phyloP scores from a whole-genome alignment of 352 stramenopile species.

The Globisporangium cylindrosporum region DNA sequence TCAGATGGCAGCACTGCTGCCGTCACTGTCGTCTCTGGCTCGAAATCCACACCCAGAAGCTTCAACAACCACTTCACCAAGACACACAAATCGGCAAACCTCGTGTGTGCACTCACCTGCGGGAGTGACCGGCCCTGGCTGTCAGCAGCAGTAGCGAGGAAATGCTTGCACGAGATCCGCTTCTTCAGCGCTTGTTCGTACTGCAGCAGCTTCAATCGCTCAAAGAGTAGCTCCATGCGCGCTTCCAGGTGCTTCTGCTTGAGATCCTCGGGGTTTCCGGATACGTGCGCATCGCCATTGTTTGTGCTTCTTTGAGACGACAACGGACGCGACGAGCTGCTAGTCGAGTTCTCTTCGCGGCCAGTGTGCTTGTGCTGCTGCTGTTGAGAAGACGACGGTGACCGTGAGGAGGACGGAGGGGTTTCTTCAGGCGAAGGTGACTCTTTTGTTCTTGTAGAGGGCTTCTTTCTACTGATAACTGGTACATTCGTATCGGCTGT shows the following conservation, averaged over 20 bases:
- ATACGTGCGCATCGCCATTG: constrained; percentile 4
- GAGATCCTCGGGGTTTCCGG: constrained; percentile 24
- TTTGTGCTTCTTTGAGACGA: constrained; percentile 30
- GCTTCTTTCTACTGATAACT: constrained; percentile 1
- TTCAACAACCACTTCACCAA: constrained; percentile 47
- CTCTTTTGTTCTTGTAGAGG: constrained; percentile 1
- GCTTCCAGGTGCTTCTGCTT: constrained; percentile 32
- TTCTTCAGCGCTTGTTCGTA: constrained; percentile 42
- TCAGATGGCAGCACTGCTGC: neutral
- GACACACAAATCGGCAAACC: constrained; percentile 46
- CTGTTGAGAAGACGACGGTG: constrained; percentile 5
- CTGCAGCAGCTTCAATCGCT: constrained; percentile 55
- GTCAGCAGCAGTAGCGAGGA: constrained; percentile 22
- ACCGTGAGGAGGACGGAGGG: constrained; percentile 1
- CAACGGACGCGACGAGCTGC: constrained; percentile 21
- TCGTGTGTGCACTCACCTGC: constrained; percentile 25
- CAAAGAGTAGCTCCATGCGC: constrained; percentile 69
- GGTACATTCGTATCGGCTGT: neutral
- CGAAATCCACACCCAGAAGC: constrained; percentile 25
- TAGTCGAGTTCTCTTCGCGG: constrained; percentile 15
- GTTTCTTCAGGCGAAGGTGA: constrained; percentile 2
- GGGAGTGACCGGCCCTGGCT: neutral
- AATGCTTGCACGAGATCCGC: constrained; percentile 46
- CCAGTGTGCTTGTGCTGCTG: constrained; percentile 3
- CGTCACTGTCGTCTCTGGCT: constrained; percentile 8